phyloP scores from a whole-genome alignment of 768 basidiomycete genomes.

The Sporobolomyces phaffii region DNA sequence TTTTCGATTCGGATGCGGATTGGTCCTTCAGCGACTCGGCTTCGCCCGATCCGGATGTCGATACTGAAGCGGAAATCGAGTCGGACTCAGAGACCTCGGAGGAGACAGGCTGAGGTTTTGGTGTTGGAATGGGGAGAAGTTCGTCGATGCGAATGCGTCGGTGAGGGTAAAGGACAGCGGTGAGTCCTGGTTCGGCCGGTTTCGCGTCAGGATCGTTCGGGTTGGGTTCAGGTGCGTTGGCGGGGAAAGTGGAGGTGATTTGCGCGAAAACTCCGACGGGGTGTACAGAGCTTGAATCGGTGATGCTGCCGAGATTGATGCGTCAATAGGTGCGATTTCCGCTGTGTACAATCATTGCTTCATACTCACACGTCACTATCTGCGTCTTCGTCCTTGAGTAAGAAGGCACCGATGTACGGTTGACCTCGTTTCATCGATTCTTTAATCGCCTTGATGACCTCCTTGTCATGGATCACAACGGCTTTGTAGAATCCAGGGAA shows the following conservation, averaged over 20 bases:
- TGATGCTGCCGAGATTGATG: conserved; percentile 52
- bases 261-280: conserved; percentile 94
- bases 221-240: conserved; percentile 42
- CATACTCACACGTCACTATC: conserved; percentile 67
- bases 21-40: neutral
- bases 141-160: conserved; percentile 82
- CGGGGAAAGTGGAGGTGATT: conserved; percentile 85
- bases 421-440: conserved; percentile 96
- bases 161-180: conserved; percentile 89
- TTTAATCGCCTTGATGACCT: conserved; percentile 86
- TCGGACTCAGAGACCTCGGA: too few relatives aligned
- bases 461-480: conserved; percentile 82
- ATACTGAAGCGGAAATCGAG: too few relatives aligned
- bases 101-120: neutral
- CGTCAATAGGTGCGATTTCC: too few relatives aligned
- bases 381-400: conserved; percentile 85
- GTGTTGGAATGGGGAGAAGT: conserved; percentile 55
- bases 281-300: conserved; percentile 78
- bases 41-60: too few relatives aligned
- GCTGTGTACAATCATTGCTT: neutral
- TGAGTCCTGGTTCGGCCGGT: conserved; percentile 71
- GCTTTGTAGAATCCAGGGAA: conserved; percentile 99
- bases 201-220: conserved; percentile 44
- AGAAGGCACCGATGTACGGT: conserved; percentile 92
- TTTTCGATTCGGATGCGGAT: conserved; percentile 9